Percentiles rank a stretch among this genome's conserved stretches.
Evolutionary conservation across 2,329 filamentous ascomycete species (phyloP).

Genomic region (Lecanicillium sp.): DNA sequence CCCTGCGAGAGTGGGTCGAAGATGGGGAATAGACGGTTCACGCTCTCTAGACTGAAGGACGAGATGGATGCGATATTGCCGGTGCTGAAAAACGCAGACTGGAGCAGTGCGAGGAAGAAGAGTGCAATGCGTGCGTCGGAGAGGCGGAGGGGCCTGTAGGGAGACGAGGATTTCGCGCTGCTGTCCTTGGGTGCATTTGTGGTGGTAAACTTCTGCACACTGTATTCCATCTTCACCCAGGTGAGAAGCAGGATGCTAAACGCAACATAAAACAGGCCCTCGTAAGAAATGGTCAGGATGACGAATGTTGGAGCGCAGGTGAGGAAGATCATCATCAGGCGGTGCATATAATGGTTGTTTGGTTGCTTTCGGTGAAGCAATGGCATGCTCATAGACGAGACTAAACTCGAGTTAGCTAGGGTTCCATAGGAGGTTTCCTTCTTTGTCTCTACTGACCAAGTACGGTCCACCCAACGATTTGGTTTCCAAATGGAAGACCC

Average conservation of each 20-base stretch:
- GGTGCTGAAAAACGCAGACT: slow-evolving; percentile 94
- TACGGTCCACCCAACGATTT: slow-evolving; percentile 76
- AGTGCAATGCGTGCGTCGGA: slow-evolving; percentile 82
- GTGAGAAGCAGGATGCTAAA: slow-evolving; percentile 76
- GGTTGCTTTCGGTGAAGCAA: slow-evolving; percentile 73
- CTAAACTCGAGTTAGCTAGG: slow-evolving; percentile 29
- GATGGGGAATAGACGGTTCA: slow-evolving; percentile 76
- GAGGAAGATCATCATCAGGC: slow-evolving; percentile 80
- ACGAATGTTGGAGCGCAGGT: slow-evolving; percentile 91
- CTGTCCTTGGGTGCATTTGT: slow-evolving; percentile 5
- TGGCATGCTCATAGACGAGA: slow-evolving; percentile 68
- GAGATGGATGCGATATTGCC: slow-evolving; percentile 93
- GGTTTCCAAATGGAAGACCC: slow-evolving; percentile 80
- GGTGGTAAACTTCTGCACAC: slow-evolving; percentile 33
- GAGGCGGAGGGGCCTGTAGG: slow-evolving; percentile 61
- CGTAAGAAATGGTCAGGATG: slow-evolving; percentile 93
- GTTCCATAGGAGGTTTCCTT: not conserved
- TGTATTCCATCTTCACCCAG: slow-evolving; percentile 90
- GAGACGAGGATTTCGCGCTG: slow-evolving; percentile 12
- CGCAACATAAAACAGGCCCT: slow-evolving; percentile 89
- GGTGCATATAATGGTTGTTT: slow-evolving; percentile 83
- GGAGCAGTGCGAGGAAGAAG: slow-evolving; percentile 91
- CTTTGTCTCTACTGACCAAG: slow-evolving; percentile 45
- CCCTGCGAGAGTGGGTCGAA: slow-evolving; percentile 93
- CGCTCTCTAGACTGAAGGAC: slow-evolving; percentile 87